Evolutionary conservation across 2,329 filamentous ascomycete species (phyloP).

Genomic region (Penicillium crustosum): DNA sequence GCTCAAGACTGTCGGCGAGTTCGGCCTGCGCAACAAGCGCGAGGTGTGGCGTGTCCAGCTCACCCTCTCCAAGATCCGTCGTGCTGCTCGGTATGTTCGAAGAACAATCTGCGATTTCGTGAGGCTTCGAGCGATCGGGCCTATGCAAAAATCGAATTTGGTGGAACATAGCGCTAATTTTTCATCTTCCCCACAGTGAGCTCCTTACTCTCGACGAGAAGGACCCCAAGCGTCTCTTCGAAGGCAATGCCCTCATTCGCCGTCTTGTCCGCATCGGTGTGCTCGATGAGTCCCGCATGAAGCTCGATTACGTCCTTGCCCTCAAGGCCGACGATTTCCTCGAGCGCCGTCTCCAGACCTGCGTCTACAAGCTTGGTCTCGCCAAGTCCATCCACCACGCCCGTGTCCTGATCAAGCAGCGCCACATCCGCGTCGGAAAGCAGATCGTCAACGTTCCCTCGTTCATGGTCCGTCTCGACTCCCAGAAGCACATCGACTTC

Average conservation of each 20-base stretch:
- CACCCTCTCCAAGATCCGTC: slow-evolving; percentile 99
- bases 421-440: slow-evolving; percentile 99
- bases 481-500: slow-evolving; percentile 99
- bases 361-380: slow-evolving; percentile 99
- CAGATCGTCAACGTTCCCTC: slow-evolving; percentile 99
- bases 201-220: slow-evolving; percentile 99
- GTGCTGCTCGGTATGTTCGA: slow-evolving; percentile 89
- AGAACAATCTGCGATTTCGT: neutral
- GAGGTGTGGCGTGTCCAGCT: slow-evolving; percentile 99
- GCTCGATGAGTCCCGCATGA: slow-evolving; percentile 99
- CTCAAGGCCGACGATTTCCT: slow-evolving; percentile 99
- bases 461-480: slow-evolving; percentile 99
- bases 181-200: slow-evolving; percentile 64
- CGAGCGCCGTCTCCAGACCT: slow-evolving; percentile 99
- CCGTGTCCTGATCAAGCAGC: slow-evolving; percentile 98
- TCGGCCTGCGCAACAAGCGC: slow-evolving; percentile 99
- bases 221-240: slow-evolving; percentile 99
- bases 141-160: neutral
- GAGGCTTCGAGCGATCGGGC: neutral
- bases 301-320: slow-evolving; percentile 99
- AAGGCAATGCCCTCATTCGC: slow-evolving; percentile 99
- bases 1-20: slow-evolving; percentile 99
- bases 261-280: slow-evolving; percentile 99
- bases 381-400: slow-evolving; percentile 99
- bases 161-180: slow-evolving; percentile 6